Percentiles rank a stretch among this genome's conserved stretches.
phyloP scores from a whole-genome alignment of 495 filamentous ascomycete genomes.

The Trichoderma reesei region DNA sequence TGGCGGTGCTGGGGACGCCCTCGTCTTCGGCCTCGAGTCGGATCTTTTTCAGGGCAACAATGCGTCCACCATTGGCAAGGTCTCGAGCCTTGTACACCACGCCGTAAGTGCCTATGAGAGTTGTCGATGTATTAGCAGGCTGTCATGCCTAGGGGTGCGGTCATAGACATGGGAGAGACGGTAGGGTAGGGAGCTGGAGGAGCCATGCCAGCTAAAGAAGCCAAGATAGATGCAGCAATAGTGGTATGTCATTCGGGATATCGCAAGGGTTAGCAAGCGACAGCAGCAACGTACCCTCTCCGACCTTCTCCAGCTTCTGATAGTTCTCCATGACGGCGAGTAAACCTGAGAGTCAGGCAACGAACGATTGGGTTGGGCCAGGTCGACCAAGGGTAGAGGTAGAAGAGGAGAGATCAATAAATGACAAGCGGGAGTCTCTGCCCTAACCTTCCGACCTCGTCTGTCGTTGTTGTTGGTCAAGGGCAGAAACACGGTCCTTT shows the following conservation, averaged over 20 bases:
- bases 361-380: neutral
- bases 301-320: conserved; percentile 99
- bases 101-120: conserved; percentile 67
- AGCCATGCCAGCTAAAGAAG: neutral
- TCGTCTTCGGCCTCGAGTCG: conserved; percentile 96
- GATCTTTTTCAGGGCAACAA: conserved; percentile 97
- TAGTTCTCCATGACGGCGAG: conserved; percentile 82
- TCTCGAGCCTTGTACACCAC: conserved; percentile 90
- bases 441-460: neutral
- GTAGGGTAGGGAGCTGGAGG: neutral
- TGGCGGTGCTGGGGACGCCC: conserved; percentile 91
- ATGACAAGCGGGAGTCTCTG: neutral
- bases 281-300: conserved; percentile 61
- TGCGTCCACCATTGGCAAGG: conserved; percentile 62
- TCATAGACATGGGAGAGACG: neutral
- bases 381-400: neutral
- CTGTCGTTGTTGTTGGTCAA: neutral
- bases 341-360: neutral
- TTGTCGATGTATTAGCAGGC: conserved; percentile 4
- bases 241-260: neutral
- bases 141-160: neutral
- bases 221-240: neutral
- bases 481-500: neutral
- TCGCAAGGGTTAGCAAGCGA: neutral
- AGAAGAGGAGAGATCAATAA: neutral